Evolutionary conservation across 495 filamentous ascomycete genomes (phyloP), one percentile per base, ranked within the genome.

Genomic region (Extremus antarcticus): DNA sequence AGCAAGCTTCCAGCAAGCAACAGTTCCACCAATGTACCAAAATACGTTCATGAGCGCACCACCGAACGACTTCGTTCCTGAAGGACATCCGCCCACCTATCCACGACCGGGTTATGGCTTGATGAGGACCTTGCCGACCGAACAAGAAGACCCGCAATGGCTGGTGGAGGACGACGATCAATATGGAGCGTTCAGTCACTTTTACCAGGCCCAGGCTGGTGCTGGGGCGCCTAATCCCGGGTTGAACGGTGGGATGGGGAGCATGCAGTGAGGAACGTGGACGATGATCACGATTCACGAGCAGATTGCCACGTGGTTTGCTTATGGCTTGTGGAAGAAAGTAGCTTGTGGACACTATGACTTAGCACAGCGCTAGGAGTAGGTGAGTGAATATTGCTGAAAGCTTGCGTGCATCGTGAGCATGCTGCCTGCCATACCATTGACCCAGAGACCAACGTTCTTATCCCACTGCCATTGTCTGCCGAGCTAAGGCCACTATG

Each of bases 141-240:
- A 70, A 54, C 60, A 58, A 47, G 66, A 70, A 40, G 67, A 72
- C 50, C 47, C 70, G 45, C 51, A 66, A 47, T 68, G 65, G 68
- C 55, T 72, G 9, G 65, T 72, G 8, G 70, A 72, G 43, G 59
- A 62, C 39, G 55, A 55, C 16, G 68, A 70, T 40, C 65, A 66
- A 40, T 66, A 61, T 46, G 67, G 66, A 22, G 67, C 68, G 16
- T 72, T 72, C 54, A 68, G 60, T 24, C 70, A 72, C 56, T 19
- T 62, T 20, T 62, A 65, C 50, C 59, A 55, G 41, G 53, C 57
- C 47, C n/a, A n/a, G 29, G 29, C 29, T 35, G 54, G 60, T 63
- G 17, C 54, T 17, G 19, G 25, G 20, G 54, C 52, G 46, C 53
- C 57, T 1, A 43, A 47, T 50, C 20, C 9, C 4, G 25, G 47